Conservation (phyloP, 1,284 basidiomycete genomes). For the Cystobasidiaceae sp. region DNA sequence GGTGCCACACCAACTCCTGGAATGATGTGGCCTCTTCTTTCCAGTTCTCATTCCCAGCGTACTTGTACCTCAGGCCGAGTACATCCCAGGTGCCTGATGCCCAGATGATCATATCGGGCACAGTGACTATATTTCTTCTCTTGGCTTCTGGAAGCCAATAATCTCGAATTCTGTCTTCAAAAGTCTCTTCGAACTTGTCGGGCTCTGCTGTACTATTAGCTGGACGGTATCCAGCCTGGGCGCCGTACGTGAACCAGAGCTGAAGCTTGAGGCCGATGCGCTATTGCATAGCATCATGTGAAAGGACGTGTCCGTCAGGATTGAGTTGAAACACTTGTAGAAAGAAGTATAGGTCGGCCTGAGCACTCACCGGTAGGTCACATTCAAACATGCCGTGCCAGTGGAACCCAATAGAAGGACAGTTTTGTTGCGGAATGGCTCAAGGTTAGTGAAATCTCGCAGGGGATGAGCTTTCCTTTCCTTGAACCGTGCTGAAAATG, state of each 20-base stretch:
- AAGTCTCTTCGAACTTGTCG: background rate
- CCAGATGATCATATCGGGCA: conserved; percentile 14
- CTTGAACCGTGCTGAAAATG: background rate
- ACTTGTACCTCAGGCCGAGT: background rate
- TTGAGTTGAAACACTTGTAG: background rate
- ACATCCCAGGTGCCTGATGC: conserved; percentile 9
- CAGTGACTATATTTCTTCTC: background rate
- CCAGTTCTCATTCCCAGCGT: background rate
- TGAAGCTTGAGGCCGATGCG: background rate
- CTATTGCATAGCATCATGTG: background rate
- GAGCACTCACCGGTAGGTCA: background rate
- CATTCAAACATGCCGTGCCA: conserved; percentile 11
- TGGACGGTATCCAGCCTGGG: background rate
- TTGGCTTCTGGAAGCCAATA: background rate
- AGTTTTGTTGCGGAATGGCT: conserved; percentile 3
- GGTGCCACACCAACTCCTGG: conserved; percentile 1
- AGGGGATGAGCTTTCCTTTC: background rate
- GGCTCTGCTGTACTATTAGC: background rate
- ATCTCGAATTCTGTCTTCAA: conserved; percentile 3
- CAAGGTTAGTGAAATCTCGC: background rate
- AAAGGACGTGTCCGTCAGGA: background rate
- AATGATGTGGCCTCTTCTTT: background rate
- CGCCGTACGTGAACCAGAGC: conserved; percentile 14
- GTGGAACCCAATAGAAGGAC: background rate
- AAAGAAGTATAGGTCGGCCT: background rate